Conservation (phyloP, 225 moss, liverwort and hornwort species). For the Antitrichia curtipendula region DNA sequence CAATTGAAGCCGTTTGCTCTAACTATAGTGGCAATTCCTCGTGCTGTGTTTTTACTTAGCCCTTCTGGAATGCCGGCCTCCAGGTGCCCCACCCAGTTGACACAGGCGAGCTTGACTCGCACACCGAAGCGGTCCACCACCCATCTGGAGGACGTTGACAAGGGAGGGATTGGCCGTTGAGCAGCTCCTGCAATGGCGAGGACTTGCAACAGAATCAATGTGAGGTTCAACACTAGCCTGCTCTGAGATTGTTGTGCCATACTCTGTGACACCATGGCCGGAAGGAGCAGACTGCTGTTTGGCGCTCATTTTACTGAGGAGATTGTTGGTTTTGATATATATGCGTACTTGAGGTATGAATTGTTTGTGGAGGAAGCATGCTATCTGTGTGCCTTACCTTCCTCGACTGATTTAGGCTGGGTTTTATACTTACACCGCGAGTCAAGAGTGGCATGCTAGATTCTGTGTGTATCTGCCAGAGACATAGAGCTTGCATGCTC, state of each 20-base stretch:
- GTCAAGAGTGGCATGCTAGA: neutral
- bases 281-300: neutral
- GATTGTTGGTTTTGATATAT: neutral
- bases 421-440: neutral
- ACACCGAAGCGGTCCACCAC: constrained; percentile 25
- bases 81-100: constrained; percentile 49
- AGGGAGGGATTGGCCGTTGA: neutral
- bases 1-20: constrained; percentile 38
- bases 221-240: neutral
- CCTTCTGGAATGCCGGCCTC: constrained; percentile 50
- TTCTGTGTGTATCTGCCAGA: neutral
- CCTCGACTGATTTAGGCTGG: neutral
- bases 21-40: constrained; percentile 6
- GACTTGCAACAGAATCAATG: neutral
- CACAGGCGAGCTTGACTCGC: constrained; percentile 45
- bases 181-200: neutral
- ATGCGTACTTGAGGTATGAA: neutral
- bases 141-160: constrained; percentile 35
- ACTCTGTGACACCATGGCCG: neutral
- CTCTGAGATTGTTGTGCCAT: neutral
- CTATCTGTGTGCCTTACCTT: constrained; percentile 10
- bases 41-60: constrained; percentile 12
- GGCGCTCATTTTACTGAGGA: neutral
- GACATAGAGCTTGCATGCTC: constrained; percentile 1
- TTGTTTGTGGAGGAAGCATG: neutral